Conservation (phyloP, 495 filamentous ascomycete genomes). For the Entonaema liquescens region DNA sequence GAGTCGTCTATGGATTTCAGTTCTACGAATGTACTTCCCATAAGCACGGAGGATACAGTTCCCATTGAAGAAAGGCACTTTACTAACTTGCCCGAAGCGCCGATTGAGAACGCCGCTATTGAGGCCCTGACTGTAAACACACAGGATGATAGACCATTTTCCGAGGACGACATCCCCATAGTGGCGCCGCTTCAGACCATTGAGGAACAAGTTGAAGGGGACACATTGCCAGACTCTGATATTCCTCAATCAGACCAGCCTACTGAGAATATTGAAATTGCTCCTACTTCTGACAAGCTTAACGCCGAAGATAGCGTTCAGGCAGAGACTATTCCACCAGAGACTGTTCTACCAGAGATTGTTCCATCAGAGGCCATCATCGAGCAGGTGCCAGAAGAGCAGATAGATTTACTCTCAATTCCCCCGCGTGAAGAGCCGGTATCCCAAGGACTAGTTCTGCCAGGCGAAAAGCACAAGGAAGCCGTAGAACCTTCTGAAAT, state of each 20-base stretch:
- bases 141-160: background rate
- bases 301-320: background rate
- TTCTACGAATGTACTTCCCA: background rate
- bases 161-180: background rate
- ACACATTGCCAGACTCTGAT: background rate
- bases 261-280: background rate
- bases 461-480: constrained; percentile 1
- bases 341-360: background rate
- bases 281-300: background rate
- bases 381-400: constrained; percentile 5
- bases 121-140: background rate
- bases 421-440: background rate
- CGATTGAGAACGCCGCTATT: background rate
- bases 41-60: background rate
- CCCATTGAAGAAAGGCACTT: constrained; percentile 4
- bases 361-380: background rate
- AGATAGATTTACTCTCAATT: background rate
- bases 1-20: constrained; percentile 1
- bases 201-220: constrained; percentile 1
- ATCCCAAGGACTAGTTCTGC: constrained; percentile 4
- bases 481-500: constrained; percentile 1
- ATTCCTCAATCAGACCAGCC: background rate
- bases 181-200: constrained; percentile 1
- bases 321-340: background rate
- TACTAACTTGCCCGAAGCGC: constrained; percentile 1